Evolutionary conservation across 1,284 basidiomycete species (phyloP).

Genomic region (Austroboletus novae-zelandiae): DNA sequence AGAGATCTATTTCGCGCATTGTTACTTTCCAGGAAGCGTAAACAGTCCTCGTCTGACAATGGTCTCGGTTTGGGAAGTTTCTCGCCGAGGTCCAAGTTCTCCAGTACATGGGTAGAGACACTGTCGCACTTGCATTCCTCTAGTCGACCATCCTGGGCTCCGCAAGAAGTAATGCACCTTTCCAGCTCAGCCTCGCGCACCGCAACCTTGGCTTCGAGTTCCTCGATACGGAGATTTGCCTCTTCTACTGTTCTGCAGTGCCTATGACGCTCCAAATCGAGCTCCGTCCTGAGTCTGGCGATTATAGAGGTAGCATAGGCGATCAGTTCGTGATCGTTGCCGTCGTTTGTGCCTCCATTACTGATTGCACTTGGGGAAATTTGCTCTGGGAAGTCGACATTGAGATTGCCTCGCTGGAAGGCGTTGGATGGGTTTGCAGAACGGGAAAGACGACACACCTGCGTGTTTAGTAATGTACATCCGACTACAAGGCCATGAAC

Average conservation of each 20-base stretch:
- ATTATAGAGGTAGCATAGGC: conserved; percentile 45
- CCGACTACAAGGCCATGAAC: conserved; percentile 50
- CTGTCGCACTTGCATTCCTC: neutral
- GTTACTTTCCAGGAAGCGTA: conserved; percentile 40
- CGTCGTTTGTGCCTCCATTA: neutral
- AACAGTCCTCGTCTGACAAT: conserved; percentile 38
- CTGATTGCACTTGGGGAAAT: neutral
- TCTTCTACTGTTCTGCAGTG: conserved; percentile 41
- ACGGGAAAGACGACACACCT: conserved; percentile 39
- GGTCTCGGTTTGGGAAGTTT: conserved; percentile 14
- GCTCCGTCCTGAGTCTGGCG: conserved; percentile 40
- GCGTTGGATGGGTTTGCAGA: conserved; percentile 11
- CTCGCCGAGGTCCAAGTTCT: neutral
- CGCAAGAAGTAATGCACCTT: conserved; percentile 24
- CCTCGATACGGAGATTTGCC: conserved; percentile 42
- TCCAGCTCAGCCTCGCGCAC: conserved; percentile 55
- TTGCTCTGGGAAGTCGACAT: conserved; percentile 17
- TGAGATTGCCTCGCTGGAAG: conserved; percentile 25
- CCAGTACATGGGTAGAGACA: neutral
- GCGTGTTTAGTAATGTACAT: conserved; percentile 41
- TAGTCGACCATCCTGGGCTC: conserved; percentile 1
- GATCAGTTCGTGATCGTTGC: conserved; percentile 19
- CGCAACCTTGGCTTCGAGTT: conserved; percentile 54
- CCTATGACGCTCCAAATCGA: conserved; percentile 44
- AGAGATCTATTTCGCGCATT: conserved; percentile 42